These are phyloP conservation scores for Streptanthus diversifolius DNA, from an alignment of 345 rosid species.

Conservation along the genomic window DNA sequence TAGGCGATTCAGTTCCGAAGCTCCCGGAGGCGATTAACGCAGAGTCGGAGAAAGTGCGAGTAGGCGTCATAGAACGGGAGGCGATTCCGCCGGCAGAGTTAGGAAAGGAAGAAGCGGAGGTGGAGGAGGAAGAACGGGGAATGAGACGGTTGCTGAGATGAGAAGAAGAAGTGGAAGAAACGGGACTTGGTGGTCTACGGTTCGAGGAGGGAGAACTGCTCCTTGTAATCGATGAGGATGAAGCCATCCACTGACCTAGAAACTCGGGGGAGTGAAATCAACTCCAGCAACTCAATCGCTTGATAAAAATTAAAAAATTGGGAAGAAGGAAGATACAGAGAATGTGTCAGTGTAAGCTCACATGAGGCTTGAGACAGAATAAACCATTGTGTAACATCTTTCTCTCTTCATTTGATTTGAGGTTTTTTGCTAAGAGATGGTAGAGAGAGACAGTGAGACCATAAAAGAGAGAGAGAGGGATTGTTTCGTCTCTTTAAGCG, in stretches of 20 bases:
- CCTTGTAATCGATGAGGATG: conserved; percentile 77
- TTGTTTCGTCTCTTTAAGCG: conserved; percentile 69
- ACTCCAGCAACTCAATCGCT: conserved; percentile 39
- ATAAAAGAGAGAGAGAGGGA: conserved; percentile 24
- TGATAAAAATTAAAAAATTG: not conserved
- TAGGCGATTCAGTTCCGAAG: conserved; percentile 45
- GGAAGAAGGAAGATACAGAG: conserved; percentile 34
- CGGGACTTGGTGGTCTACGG: conserved; percentile 66
- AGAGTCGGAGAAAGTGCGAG: conserved; percentile 65
- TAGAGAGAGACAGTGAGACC: conserved; percentile 27
- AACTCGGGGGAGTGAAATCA: conserved; percentile 29
- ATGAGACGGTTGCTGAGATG: conserved; percentile 43
- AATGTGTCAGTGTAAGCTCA: conserved; percentile 73
- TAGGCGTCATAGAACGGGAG: conserved; percentile 81
- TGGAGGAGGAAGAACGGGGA: conserved; percentile 74
- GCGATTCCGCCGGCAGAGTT: conserved; percentile 46
- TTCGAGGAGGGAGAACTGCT: conserved; percentile 81
- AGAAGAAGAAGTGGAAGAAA: conserved; percentile 73
- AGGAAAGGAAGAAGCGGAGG: conserved; percentile 55
- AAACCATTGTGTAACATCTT: conserved; percentile 30
- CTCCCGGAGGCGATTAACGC: conserved; percentile 37
- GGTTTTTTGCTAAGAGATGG: conserved; percentile 11
- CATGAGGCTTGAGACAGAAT: conserved; percentile 67
- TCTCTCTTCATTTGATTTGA: not conserved
- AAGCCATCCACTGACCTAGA: conserved; percentile 45